Evolutionary conservation across 208 protist genomes (phyloP).

Genomic region (Angomonas deanei): DNA sequence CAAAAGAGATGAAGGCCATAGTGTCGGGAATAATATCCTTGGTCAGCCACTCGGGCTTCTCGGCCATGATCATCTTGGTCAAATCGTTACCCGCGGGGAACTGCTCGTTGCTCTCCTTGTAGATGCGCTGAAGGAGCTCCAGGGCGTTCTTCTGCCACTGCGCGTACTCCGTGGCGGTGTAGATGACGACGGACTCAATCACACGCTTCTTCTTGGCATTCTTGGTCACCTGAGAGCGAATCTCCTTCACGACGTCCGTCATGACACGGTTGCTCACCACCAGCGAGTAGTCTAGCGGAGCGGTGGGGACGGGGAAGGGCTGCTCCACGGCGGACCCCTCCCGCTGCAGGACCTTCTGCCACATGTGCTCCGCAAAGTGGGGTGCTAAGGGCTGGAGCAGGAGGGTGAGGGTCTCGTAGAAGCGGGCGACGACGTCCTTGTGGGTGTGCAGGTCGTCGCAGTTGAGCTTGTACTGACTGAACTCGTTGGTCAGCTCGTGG

Average conservation of each 20-base stretch:
- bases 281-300: constrained; percentile 68
- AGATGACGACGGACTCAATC: constrained; percentile 66
- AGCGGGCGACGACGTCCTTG: constrained; percentile 70
- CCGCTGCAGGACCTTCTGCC: constrained; percentile 79
- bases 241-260: constrained; percentile 80
- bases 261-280: constrained; percentile 72
- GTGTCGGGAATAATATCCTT: constrained; percentile 78
- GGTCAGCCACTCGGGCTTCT: constrained; percentile 49
- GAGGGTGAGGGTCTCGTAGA: constrained; percentile 91
- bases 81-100: constrained; percentile 52
- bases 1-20: constrained; percentile 89
- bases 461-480: constrained; percentile 91
- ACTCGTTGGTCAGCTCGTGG: constrained; percentile 91
- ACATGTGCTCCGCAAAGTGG: constrained; percentile 96
- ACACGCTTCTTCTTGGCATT: constrained; percentile 72
- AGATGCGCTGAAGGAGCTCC: constrained; percentile 53
- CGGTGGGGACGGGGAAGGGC: constrained; percentile 53
- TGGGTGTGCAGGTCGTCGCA: constrained; percentile 73
- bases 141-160: constrained; percentile 81
- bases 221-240: constrained; percentile 75
- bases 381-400: constrained; percentile 96
- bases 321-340: constrained; percentile 43
- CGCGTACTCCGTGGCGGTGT: constrained; percentile 53
- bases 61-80: constrained; percentile 58
- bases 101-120: constrained; percentile 32